Base-by-base conservation (phyloP, 306 rosid genomes). In the Corylus heterophylla region DNA sequence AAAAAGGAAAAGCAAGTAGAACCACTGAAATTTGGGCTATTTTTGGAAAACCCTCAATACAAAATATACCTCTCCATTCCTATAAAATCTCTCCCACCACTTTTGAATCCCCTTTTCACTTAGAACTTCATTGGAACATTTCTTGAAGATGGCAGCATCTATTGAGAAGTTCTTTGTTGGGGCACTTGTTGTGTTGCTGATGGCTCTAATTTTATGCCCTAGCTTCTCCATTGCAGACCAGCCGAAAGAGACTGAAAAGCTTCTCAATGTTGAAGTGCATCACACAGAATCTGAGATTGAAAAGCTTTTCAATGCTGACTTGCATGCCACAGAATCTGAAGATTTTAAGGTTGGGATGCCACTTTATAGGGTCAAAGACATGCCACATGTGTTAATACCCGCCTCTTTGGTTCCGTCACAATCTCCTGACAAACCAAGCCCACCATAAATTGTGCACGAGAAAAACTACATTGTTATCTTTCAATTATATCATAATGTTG, bases 291-390 rank as follows among this genome's bases (percentile, higher is more conserved):
- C 25, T 68, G 25, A 45, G 11, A 4, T 59, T 11, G 35, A 27
- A 12, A 59, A 7, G 31, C 31, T 59, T 59, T 59, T 59, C 2
- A 27, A 4, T 4, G 66, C 1, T 59, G 66, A 59, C 31, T 12
- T 59, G 13, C 66, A 27, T 20, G 66, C 31, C 31, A 59, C 39
- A 10, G 66, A 59, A 22, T 59, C 25, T 68, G 25, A 45, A 42
- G 72, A 68, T 18, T 68, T 68, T 12, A 31, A 50, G 73, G 76
- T 78, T 2, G 86, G 74, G 51, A 70, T 70, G 83, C 78, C 86
- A 47, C 78, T 83, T 51, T 79, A 70, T 17, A 83, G 86, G 81
- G 4, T 75, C 17, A 83, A 79, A 39, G 45, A 72, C 22, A 31
- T 58, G 16, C 80, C 82, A 11, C 27, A 54, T 29, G 61, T 74